Evolutionary conservation across 495 filamentous ascomycete genomes (phyloP), one percentile per base, ranked within the genome.

Genomic region (Penicillium pulvis): DNA sequence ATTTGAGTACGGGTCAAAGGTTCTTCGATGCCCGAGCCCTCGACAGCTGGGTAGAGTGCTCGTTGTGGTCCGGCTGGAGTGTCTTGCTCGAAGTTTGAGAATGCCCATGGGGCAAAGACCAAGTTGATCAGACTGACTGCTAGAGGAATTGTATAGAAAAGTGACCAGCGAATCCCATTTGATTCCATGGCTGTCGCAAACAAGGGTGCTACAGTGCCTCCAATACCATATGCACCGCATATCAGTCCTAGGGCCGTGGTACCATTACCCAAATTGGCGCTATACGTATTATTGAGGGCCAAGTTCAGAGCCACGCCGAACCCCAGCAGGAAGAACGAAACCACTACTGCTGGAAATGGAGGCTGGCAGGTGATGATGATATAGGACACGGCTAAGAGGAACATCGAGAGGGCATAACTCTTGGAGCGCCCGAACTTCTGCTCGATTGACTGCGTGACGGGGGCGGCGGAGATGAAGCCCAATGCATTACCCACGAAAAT

Each of bases 401-500:
- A 44, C 63, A 86, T 79, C 0, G 85, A 77, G 5, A 89, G 55
- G 4, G 85, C 79, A 26, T 90, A 76, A 28, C 81, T 78, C 53
- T 79, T 85, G 0, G 84, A 84, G 19, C 87, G 83, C 10, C 91
- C 90, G 1, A 92, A 60, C 26, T 77, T 74, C 6, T 62, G 54
- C 2, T 82, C 76, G 11, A 85, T 71, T 35, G 63, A 44, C 68
- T 75, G 63, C 39, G 85, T 83, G 58, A 85, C 76, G 24, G 87
- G 84, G 2, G 90, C 90, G 4, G 87, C 88, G 44, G 79, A 63
- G 63, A 92, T 85, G 75, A 91, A 95, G 20, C 91, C 91, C 16
- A 88, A 51, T 0, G 91, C 90, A 60, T 89, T 90, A 42, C 86
- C 79, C 26, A 96, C 81, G 77, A 93, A 94, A 63, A 96, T 87